These are phyloP conservation scores for Hanseniaspora pseudoguilliermondii DNA, from an alignment of 805 yeast species.

Conservation along the genomic window DNA sequence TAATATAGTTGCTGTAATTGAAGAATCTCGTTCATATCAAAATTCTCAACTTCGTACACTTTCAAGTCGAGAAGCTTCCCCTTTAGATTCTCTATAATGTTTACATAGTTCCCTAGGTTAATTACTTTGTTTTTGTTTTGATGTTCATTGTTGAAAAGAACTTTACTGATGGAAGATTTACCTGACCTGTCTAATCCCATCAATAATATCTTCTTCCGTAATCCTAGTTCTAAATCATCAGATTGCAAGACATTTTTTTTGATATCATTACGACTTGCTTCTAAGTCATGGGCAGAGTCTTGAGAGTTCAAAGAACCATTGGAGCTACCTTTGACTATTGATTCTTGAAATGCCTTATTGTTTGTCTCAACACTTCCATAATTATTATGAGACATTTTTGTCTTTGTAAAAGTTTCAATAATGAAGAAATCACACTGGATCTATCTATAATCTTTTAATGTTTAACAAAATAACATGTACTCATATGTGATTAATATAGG, in stretches of 20 bases:
- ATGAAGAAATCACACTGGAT: too few species aligned
- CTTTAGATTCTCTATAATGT: constrained; percentile 4
- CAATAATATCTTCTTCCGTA: constrained; percentile 63
- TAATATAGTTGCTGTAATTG: constrained; percentile 8
- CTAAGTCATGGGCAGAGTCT: constrained; percentile 10
- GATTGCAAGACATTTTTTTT: background rate
- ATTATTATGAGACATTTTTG: background rate
- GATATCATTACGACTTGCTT: background rate
- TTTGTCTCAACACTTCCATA: constrained; percentile 3
- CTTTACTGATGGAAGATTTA: constrained; percentile 89
- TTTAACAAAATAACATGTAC: too few species aligned
- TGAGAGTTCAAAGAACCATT: constrained; percentile 7
- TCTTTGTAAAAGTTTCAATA: background rate
- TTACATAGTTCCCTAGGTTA: constrained; percentile 6
- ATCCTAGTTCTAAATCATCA: constrained; percentile 28
- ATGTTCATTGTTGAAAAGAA: constrained; percentile 91
- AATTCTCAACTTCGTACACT: constrained; percentile 10
- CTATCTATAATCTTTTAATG: too few species aligned
- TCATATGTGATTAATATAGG: too few species aligned
- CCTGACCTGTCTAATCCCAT: constrained; percentile 88
- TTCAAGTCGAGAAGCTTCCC: constrained; percentile 8
- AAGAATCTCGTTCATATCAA: constrained; percentile 12
- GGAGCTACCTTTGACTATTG: background rate
- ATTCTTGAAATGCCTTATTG: background rate
- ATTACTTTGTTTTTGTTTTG: constrained; percentile 36